A percentile compares a stretch with the other conserved stretches of the same genome.
These are phyloP conservation scores for Aureobasidium namibiae DNA, from an alignment of 2,329 filamentous ascomycete genomes.

Conservation along the genomic window DNA sequence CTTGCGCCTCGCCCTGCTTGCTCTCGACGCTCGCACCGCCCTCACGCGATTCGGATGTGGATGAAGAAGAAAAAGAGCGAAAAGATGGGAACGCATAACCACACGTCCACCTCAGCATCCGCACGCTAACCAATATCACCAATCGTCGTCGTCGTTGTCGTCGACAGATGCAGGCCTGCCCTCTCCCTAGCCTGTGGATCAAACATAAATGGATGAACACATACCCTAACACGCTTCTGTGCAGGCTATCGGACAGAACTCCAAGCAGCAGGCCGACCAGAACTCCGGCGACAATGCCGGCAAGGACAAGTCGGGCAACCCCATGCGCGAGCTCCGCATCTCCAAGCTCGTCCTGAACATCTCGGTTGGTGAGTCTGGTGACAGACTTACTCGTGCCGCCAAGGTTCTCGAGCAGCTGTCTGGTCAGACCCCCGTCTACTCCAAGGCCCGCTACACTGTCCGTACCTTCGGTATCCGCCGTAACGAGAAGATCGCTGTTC, in stretches of 20 bases:
- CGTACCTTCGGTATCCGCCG: constrained; percentile 99
- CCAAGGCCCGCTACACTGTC: constrained; percentile 99
- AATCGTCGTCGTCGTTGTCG: background rate
- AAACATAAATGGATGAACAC: constrained; percentile 13
- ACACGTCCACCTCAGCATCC: background rate
- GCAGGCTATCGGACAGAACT: constrained; percentile 25
- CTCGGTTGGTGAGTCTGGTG: constrained; percentile 99
- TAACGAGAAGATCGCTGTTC: constrained; percentile 99
- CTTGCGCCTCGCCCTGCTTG: background rate
- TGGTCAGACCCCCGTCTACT: constrained; percentile 99
- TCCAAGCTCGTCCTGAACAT: constrained; percentile 99
- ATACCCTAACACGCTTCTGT: background rate
- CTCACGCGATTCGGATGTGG: background rate
- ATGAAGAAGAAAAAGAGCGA: background rate
- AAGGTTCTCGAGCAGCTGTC: constrained; percentile 99
- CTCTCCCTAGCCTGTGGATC: constrained; percentile 10
- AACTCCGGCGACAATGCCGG: background rate
- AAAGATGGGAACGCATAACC: background rate
- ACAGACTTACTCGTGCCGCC: constrained; percentile 98
- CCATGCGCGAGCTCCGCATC: constrained; percentile 99
- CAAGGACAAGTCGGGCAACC: constrained; percentile 78
- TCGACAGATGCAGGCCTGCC: constrained; percentile 13
- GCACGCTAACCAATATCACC: background rate
- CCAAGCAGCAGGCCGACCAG: constrained; percentile 51
- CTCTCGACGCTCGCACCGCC: background rate